Evolutionary conservation across 2,329 filamentous ascomycete genomes (phyloP).

Genomic region (Phialophora verrucosa): DNA sequence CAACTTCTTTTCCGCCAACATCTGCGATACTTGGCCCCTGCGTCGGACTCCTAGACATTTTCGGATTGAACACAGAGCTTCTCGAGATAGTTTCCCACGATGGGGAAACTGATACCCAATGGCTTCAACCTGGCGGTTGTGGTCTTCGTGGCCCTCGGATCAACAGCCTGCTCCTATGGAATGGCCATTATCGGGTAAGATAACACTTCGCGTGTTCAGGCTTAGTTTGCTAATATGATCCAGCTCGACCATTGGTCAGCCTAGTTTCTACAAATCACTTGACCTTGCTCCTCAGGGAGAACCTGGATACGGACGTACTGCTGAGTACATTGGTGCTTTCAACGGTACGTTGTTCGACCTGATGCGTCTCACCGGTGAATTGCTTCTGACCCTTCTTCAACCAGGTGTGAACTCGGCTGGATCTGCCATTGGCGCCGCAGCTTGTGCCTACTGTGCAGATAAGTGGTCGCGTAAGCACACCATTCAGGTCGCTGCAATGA

Average conservation of each 20-base stretch:
- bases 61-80: background rate
- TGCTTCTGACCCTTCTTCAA: background rate
- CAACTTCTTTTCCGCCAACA: background rate
- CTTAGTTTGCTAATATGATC: background rate
- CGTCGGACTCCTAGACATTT: background rate
- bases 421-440: conserved; percentile 47
- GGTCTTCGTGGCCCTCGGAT: conserved; percentile 45
- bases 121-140: conserved; percentile 46
- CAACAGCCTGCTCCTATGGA: conserved; percentile 45
- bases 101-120: conserved; percentile 40
- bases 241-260: conserved; percentile 51
- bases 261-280: conserved; percentile 53
- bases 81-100: conserved; percentile 6
- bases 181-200: conserved; percentile 48
- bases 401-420: conserved; percentile 50
- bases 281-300: conserved; percentile 47
- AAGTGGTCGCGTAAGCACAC: conserved; percentile 47
- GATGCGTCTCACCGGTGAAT: background rate
- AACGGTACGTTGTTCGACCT: conserved; percentile 44
- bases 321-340: conserved; percentile 52
- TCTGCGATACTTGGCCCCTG: background rate
- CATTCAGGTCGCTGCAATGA: conserved; percentile 46
- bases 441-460: conserved; percentile 50
- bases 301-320: conserved; percentile 51
- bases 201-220: background rate